Evolutionary conservation across 371 early-diverging fungal genomes (phyloP).

Genomic region (Phascolomyces articulosus): DNA sequence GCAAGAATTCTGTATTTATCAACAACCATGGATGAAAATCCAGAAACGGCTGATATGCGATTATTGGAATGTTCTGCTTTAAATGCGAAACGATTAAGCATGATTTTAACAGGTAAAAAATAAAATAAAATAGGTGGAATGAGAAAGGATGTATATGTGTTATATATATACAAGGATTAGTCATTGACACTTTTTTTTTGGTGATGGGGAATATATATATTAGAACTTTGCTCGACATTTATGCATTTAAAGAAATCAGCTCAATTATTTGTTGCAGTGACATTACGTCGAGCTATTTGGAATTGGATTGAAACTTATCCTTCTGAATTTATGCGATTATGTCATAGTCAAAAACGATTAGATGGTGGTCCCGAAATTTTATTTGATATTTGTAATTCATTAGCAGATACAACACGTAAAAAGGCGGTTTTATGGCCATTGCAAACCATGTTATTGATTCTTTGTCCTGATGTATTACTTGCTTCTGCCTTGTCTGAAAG

Average conservation of each 20-base stretch:
- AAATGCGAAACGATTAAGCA: constrained; percentile 70
- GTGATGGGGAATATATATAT: too few relatives aligned
- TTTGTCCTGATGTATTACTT: constrained; percentile 80
- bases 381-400: constrained; percentile 73
- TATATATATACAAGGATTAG: too few relatives aligned
- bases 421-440: constrained; percentile 83
- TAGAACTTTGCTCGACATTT: constrained; percentile 68
- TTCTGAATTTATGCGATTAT: constrained; percentile 73
- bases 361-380: constrained; percentile 80
- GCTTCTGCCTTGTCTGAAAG: constrained; percentile 50
- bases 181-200: too few relatives aligned
- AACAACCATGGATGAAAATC: constrained; percentile 64
- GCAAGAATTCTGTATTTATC: constrained; percentile 59
- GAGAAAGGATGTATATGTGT: too few relatives aligned
- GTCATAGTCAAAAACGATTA: constrained; percentile 70
- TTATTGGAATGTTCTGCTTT: constrained; percentile 79
- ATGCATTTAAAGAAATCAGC: constrained; percentile 70
- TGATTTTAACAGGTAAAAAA: constrained; percentile 63
- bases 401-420: constrained; percentile 73
- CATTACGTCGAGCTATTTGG: constrained; percentile 82
- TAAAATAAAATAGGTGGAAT: not conserved
- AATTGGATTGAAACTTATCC: constrained; percentile 89
- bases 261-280: constrained; percentile 69
- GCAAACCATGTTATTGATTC: constrained; percentile 77
- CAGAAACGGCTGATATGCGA: constrained; percentile 78